Percentiles rank a stretch among this genome's conserved stretches.
phyloP scores from a whole-genome alignment of 1,284 basidiomycete genomes.

The Heterobasidion occidentale region DNA sequence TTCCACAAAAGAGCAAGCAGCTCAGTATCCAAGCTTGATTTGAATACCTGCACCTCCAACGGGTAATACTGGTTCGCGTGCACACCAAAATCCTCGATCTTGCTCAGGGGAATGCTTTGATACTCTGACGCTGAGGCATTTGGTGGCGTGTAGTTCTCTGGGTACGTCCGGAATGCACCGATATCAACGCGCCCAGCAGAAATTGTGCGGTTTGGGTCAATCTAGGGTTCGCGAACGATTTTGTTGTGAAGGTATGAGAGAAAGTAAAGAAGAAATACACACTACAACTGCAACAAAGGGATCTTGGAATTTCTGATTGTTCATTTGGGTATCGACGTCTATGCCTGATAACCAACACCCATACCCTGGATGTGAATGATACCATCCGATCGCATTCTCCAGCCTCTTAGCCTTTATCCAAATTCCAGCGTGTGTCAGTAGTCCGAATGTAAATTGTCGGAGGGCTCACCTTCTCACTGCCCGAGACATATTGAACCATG shows the following conservation, averaged over 20 bases:
- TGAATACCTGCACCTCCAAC: constrained; percentile 93
- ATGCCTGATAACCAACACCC: constrained; percentile 97
- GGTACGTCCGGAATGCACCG: constrained; percentile 95
- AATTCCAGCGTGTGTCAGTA: not conserved
- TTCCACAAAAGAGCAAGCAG: constrained; percentile 92
- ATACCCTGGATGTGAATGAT: constrained; percentile 96
- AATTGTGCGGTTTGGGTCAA: constrained; percentile 97
- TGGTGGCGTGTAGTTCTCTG: constrained; percentile 84
- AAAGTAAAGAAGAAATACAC: constrained; percentile 21
- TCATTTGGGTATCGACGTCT: constrained; percentile 93
- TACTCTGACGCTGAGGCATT: constrained; percentile 70
- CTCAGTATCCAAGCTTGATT: constrained; percentile 80
- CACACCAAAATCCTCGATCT: constrained; percentile 97
- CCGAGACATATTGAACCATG: constrained; percentile 91
- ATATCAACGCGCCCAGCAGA: constrained; percentile 98
- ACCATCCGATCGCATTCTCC: constrained; percentile 97
- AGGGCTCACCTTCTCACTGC: constrained; percentile 61
- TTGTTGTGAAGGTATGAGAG: not conserved
- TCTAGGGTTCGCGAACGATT: constrained; percentile 36
- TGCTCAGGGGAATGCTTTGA: constrained; percentile 89
- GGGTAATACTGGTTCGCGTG: constrained; percentile 97
- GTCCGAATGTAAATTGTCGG: not conserved
- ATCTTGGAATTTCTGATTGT: constrained; percentile 91
- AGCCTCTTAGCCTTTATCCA: constrained; percentile 60
- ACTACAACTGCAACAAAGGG: constrained; percentile 97